phyloP scores from a whole-genome alignment of 2,329 filamentous ascomycete genomes.

The Hirsutella minnesotensis region DNA sequence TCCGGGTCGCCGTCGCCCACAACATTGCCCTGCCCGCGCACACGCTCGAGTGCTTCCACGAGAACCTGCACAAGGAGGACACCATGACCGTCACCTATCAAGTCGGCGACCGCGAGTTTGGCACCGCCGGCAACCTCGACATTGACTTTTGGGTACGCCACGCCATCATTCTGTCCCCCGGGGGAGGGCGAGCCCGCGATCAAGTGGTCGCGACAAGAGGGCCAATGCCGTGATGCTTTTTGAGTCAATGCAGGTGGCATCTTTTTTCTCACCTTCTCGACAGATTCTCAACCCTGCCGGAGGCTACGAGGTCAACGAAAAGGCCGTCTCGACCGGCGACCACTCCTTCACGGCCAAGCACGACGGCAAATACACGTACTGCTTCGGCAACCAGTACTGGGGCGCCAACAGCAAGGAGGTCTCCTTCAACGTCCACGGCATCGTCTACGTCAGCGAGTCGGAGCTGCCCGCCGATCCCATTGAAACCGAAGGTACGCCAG shows the following conservation, averaged over 20 bases:
- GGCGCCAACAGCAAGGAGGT: slow-evolving; percentile 94
- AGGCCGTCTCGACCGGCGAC: slow-evolving; percentile 77
- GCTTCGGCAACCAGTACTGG: slow-evolving; percentile 99
- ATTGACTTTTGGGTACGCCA: slow-evolving; percentile 90
- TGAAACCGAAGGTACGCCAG: slow-evolving; percentile 66
- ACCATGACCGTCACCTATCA: slow-evolving; percentile 98
- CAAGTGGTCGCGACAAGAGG: too few species aligned
- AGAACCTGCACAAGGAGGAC: slow-evolving; percentile 83
- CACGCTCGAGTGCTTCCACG: slow-evolving; percentile 95
- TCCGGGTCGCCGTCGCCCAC: slow-evolving; percentile 62
- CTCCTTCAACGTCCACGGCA: slow-evolving; percentile 97
- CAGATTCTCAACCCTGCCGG: slow-evolving; percentile 69
- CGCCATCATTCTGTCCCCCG: too few species aligned
- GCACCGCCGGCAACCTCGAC: slow-evolving; percentile 84
- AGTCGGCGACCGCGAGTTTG: slow-evolving; percentile 93
- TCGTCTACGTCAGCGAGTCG: slow-evolving; percentile 88
- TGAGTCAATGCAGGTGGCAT: too few species aligned
- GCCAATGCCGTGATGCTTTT: too few species aligned
- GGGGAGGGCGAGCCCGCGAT: too few species aligned
- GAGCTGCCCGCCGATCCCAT: slow-evolving; percentile 79
- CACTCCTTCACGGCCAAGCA: slow-evolving; percentile 76
- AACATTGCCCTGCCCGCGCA: slow-evolving; percentile 93
- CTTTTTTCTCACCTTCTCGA: too few species aligned
- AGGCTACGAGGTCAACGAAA: slow-evolving; percentile 68
- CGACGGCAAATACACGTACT: slow-evolving; percentile 90